A percentile compares a stretch with the other conserved stretches of the same genome.
phyloP scores from a whole-genome alignment of 371 early-diverging fungal species.

The Dinochytrium kinnereticum region DNA sequence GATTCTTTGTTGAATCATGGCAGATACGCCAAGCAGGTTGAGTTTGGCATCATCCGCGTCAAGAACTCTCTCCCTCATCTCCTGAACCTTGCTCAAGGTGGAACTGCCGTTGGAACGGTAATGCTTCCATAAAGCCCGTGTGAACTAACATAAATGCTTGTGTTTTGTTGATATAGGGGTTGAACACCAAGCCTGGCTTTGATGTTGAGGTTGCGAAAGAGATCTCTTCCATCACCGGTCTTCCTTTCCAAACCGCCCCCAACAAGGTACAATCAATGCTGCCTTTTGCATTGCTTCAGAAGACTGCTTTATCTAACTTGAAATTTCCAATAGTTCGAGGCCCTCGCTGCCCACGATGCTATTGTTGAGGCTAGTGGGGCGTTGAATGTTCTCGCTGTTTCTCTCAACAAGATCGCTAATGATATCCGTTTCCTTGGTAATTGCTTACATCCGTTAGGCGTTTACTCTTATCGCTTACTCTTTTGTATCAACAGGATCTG shows the following conservation, averaged over 20 bases:
- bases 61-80: constrained; percentile 78
- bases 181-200: constrained; percentile 91
- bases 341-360: constrained; percentile 95
- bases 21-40: constrained; percentile 82
- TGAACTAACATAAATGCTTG: too few relatives aligned
- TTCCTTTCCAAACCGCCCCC: constrained; percentile 89
- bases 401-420: constrained; percentile 97
- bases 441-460: background rate
- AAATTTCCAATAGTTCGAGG: constrained; percentile 77
- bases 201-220: constrained; percentile 83
- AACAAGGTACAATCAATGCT: too few relatives aligned
- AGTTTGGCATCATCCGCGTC: constrained; percentile 83
- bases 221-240: constrained; percentile 73
- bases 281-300: too few relatives aligned
- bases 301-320: too few relatives aligned
- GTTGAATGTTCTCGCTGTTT: constrained; percentile 89
- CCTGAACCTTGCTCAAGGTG: constrained; percentile 91
- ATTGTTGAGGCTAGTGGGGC: constrained; percentile 92
- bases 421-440: constrained; percentile 84
- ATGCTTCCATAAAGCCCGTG: too few relatives aligned
- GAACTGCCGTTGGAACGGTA: constrained; percentile 96
- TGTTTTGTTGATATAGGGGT: constrained; percentile 56
- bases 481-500: constrained; percentile 65
- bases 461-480: background rate
- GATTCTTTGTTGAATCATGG: too few relatives aligned